Percentiles rank a stretch among this genome's conserved stretches.
These are phyloP conservation scores for Cadophora sp. DNA, from an alignment of 2,329 filamentous ascomycete genomes.

Conservation along the genomic window DNA sequence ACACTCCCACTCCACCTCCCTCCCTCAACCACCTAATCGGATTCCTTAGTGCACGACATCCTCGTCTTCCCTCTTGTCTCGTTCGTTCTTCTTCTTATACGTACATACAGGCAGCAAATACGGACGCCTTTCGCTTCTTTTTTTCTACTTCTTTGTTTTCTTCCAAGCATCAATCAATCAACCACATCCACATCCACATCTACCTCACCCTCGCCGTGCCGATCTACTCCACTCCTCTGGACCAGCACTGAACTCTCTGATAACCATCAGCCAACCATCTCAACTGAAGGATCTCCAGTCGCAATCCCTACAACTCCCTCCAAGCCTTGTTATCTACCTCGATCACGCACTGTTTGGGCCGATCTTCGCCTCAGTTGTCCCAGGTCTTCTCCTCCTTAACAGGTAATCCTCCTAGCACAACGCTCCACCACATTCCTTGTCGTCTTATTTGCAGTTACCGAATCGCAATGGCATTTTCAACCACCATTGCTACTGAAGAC, in stretches of 20 bases:
- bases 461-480: slow-evolving; percentile 14
- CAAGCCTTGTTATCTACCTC: slow-evolving; percentile 18
- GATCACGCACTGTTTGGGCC: slow-evolving; percentile 15
- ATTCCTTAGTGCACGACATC: slow-evolving; percentile 18
- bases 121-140: slow-evolving; percentile 36
- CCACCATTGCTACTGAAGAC: not conserved
- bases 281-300: slow-evolving; percentile 12
- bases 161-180: not conserved
- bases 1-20: slow-evolving; percentile 8
- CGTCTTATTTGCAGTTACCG: not conserved
- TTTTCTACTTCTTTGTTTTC: slow-evolving; percentile 19
- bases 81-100: slow-evolving; percentile 28
- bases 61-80: slow-evolving; percentile 14
- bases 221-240: slow-evolving; percentile 4
- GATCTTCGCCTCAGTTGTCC: slow-evolving; percentile 21
- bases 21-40: slow-evolving; percentile 20
- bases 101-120: slow-evolving; percentile 36
- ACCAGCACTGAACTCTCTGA: slow-evolving; percentile 1
- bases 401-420: slow-evolving; percentile 24
- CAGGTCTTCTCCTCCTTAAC: not conserved
- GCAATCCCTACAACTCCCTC: slow-evolving; percentile 12
- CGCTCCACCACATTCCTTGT: not conserved
- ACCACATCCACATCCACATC: not conserved
- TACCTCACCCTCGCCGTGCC: not conserved
- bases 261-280: slow-evolving; percentile 13